Evolutionary conservation across 148 eudicot genomes (phyloP).

Genomic region (Rhododendron griersonianum): DNA sequence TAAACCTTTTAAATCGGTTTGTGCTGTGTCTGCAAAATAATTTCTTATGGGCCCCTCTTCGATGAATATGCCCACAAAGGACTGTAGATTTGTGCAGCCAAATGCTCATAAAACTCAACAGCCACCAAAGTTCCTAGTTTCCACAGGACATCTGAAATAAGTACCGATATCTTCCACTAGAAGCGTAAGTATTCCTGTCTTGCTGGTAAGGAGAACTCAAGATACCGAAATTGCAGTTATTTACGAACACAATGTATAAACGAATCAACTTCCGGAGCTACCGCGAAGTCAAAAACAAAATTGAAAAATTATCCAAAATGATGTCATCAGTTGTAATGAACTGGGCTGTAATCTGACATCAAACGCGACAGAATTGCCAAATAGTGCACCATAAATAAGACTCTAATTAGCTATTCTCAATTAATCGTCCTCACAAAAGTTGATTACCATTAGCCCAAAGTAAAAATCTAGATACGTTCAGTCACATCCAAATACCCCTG

Average conservation of each 20-base stretch:
- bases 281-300: neutral
- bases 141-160: neutral
- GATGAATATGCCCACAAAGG: neutral
- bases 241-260: neutral
- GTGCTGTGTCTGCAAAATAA: neutral
- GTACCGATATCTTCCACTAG: neutral
- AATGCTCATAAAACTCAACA: neutral
- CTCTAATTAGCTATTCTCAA: neutral
- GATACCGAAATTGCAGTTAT: neutral
- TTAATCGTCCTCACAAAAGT: neutral
- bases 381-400: neutral
- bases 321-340: neutral
- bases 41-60: neutral
- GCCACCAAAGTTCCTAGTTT: neutral
- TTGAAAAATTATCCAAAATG: neutral
- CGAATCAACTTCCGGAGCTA: neutral
- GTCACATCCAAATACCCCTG: neutral
- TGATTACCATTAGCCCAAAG: neutral
- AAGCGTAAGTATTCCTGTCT: neutral
- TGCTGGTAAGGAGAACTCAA: neutral
- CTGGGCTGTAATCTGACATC: neutral
- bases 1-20: neutral
- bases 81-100: neutral
- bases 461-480: neutral
- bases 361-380: neutral